phyloP scores from a whole-genome alignment of 129 eudicot genomes.

The Pittosporum tobira region DNA sequence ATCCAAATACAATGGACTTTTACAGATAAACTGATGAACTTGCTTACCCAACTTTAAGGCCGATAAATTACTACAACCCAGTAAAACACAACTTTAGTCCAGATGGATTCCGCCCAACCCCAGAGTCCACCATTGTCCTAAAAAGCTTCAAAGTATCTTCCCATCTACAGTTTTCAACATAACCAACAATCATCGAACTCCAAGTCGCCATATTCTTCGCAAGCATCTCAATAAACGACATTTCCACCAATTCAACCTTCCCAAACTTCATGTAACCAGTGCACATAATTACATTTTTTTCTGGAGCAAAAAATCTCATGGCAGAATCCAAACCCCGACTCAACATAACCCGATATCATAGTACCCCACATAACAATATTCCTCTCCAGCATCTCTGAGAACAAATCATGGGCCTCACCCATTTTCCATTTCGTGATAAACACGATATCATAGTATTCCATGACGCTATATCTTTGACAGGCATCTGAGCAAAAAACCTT shows the following conservation, averaged over 20 bases:
- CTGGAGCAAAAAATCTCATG: constrained; percentile 46
- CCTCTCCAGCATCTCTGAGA: constrained; percentile 43
- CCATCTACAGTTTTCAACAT: constrained; percentile 50
- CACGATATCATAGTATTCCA: constrained; percentile 86
- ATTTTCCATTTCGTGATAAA: constrained; percentile 47
- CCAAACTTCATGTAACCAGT: constrained; percentile 76
- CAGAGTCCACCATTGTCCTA: constrained; percentile 43
- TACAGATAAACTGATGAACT: constrained; percentile 46
- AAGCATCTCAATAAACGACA: constrained; percentile 40
- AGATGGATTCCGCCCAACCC: constrained; percentile 48
- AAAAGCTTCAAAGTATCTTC: constrained; percentile 63
- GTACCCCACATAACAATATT: constrained; percentile 71
- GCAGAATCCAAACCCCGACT: constrained; percentile 43
- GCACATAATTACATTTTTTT: constrained; percentile 47
- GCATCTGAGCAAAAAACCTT: constrained; percentile 50
- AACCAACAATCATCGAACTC: constrained; percentile 88
- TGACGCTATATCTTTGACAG: constrained; percentile 53
- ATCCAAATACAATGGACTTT: constrained; percentile 38
- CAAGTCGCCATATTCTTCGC: constrained; percentile 57
- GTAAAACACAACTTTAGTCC: constrained; percentile 56
- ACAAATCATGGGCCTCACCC: constrained; percentile 48
- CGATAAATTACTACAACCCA: constrained; percentile 72
- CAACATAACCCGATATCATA: constrained; percentile 68
- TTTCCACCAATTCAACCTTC: constrained; percentile 53
- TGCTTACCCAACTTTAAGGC: constrained; percentile 61